Evolutionary conservation across 2,329 filamentous ascomycete genomes (phyloP), one percentile per base, ranked within the genome.

Genomic region (Shiraia sp.): DNA sequence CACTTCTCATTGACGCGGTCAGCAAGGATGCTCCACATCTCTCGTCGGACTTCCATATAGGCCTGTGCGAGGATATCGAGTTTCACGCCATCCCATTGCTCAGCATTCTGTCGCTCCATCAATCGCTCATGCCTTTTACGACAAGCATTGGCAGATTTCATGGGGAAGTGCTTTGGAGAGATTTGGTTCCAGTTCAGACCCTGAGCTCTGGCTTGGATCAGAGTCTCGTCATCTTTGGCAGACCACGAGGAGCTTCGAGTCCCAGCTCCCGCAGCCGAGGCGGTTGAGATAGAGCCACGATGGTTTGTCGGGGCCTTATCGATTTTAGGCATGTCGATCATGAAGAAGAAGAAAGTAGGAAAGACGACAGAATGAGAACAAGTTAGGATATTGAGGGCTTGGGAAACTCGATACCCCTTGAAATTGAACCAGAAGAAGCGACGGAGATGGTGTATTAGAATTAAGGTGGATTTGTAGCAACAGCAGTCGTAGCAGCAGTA

Each of bases 121-220:
- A 95, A 74, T 28, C 90, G 80, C 71, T 95, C 90, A 60, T 95
- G 89, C 40, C 90, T 82, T 73, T 95, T 95, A 51, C 90, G 87
- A 72, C 90, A 95, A 13, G 90, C 90, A 66, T 93, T 93, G 44
- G 86, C 72, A 10, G 78, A 79, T 75, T 95, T 95, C 65, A 72
- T 77, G 1, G 85, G 86, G 66, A 95, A 95, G 70, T 89, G 82
- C 48, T 79, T 81, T 47, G 78, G 77, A 57, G 90, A 85, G 63
- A 95, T 93, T 57, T 88, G 85, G 39, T 81, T 80, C 90, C 90
- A 95, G 70, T 91, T 92, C 65, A 90, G 79, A 16, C 87, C 87
- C 59, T 85, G 81, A 33, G 85, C 81, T 38, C 90, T 81, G 12
- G 88, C 87, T 30, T 75, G 72, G 49, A 92, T 75, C 30, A 95